Base-by-base conservation (phyloP, 768 basidiomycete species). In the Lentinus tigrinus region DNA sequence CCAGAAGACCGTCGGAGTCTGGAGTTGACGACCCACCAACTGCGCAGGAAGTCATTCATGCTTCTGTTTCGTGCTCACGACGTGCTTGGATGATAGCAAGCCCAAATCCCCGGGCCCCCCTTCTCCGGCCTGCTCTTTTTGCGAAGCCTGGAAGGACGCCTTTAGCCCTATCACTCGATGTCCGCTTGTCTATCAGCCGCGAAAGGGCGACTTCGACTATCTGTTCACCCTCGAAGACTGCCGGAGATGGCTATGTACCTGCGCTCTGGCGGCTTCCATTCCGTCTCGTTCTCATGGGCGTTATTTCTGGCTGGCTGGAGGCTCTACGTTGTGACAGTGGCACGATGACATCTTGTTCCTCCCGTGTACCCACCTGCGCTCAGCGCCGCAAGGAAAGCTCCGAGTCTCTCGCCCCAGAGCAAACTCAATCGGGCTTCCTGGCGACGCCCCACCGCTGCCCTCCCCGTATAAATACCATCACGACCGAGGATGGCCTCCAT, bases 171-270 rank as follows among this genome's bases (percentile, higher is more conserved):
- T 57, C 56, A 57, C 34, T 19, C 14, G 42, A 46, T 37, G 36
- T 19, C 9, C 56, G 26, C 23, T 21, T 17, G 48, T 31, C 31
- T 1, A 31, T 31, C 1, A 2, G 31, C 31, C 11, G 31, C 31
- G 31, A 6, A 31, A 31, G 31, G 11, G 31, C 31, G 31, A 31
- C 11, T 11, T 31, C 31, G 31, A 11, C 31, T 11, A 50, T 40
- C 49, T 38, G 31, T 31, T 49, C 36, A 42, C 40, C 28, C 11
- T 26, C 37, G 24, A 39, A 5, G 17, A 57, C 42, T 43, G 56
- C 56, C 40, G 56, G 50, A 57, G 49, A 57, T 53, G 37, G 13
- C 27, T 31, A 36, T 47, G 37, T 42, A 52, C 47, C 51, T 53
- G 51, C 44, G n/a, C 9, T 52, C 46, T 58, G 51, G 27, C 52